Base-by-base conservation (phyloP, 495 filamentous ascomycete species). In the Beverwykella pulmonaria region DNA sequence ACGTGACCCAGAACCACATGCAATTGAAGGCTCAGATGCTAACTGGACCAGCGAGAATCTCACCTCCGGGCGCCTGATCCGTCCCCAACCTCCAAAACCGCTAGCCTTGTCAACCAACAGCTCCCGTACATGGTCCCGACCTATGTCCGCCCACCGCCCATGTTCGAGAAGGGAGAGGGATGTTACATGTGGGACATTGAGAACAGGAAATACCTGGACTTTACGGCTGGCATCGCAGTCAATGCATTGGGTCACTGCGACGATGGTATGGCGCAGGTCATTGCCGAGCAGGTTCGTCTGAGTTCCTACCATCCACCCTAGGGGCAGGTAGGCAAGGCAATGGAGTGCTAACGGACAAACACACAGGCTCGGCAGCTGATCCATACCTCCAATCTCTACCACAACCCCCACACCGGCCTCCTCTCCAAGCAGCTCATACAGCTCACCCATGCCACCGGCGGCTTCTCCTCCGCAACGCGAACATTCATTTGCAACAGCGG, bases 401-500 rank as follows among this genome's bases (percentile, higher is more conserved):
- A 96, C 77, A 98, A 97, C 77, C 88, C 87, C 22, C 97, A 93
- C 92, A 95, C 89, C 2, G 93, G 92, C 47, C 85, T 86, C 10
- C 85, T 98, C 49, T 95, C 90, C 64, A 84, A 92, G 75, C 79
- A 90, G n/a, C 82, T 98, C n/a, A 84, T 98, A 32, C 79, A 89
- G 41, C 84, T 86, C 64, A 98, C 94, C 1, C 72, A 80, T 50
- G 83, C 84, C 57, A 86, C 88, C 0, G 92, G 91, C 56, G 88
- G 81, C 46, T 96, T 98, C 89, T 84, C 88, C 68, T 83, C 87
- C 71, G 93, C 90, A 5, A 78, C 84, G n/a, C 83, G 89, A 65
- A 92, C 89, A 0, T 98, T 98, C 78, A 83, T 98, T 69, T 96
- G 90, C 80, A 98, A 98, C 79, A 94, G 91, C 15, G 94, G 94